Evolutionary conservation across 495 filamentous ascomycete species (phyloP), one percentile per base, ranked within the genome.

Genomic region (Poronia punctata): DNA sequence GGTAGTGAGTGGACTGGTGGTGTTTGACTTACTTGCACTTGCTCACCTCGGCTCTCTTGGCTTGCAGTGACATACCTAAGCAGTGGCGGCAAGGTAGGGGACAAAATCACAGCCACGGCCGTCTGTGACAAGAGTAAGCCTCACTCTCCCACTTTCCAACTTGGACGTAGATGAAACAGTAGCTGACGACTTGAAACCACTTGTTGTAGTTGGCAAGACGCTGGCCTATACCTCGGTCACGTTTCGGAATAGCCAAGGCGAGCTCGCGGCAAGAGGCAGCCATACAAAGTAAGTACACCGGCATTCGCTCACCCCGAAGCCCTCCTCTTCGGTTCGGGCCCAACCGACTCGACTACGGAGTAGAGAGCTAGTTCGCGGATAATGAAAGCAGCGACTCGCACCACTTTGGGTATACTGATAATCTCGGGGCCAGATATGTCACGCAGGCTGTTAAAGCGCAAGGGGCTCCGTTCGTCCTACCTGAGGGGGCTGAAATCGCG

Each of bases 141-240:
- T 16, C 36, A 11, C 5, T 12, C 28, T 9, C 37, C 7, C 18
- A 2, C 11, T 26, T 11, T 8, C 12, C 5, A 6, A 1, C 16
- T 7, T 8, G 10, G 8, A 19, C 7, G 16, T 12, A n/a, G 38
- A 27, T 2, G 28, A 14, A 29, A 30, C 8, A 48, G 29, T 22
- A 31, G 45, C 33, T 45, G n/a, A 18, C 16, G 1, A 1, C 3
- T n/a, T 5, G n/a, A n/a, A n/a, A n/a, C n/a, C n/a, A n/a, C n/a
- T n/a, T n/a, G n/a, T n/a, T n/a, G 24, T 52, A 95, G 88, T 96
- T 50, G 92, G 92, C 29, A 95, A 92, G 64, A 93, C 84, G 0
- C 68, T 98, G 15, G 92, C 92, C 10, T 98, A 78, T 52, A 98
- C 92, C 1, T 81, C 70, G 3, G 82, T 96, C 44, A 71, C 68